Conservation (phyloP, 1,284 basidiomycete genomes). For the Ganoderma lucidum region DNA sequence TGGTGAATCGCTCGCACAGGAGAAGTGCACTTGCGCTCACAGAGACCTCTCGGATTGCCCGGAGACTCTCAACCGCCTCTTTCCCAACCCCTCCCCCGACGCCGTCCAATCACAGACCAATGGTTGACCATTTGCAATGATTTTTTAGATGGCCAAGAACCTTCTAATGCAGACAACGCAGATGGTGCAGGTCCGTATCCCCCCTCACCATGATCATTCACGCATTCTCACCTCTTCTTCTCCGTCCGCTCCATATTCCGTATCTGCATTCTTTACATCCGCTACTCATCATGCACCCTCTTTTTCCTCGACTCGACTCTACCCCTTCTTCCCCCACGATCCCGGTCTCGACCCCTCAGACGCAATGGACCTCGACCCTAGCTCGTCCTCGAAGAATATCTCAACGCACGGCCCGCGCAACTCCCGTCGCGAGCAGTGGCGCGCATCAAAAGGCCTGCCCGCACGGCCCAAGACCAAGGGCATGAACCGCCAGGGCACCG, state of each 20-base stretch:
- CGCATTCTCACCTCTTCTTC: slow-evolving; percentile 8
- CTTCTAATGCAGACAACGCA: slow-evolving; percentile 29
- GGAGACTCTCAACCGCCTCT: slow-evolving; percentile 35
- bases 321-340: too few species aligned
- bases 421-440: slow-evolving; percentile 78
- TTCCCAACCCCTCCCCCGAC: slow-evolving; percentile 24
- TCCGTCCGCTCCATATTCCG: not conserved
- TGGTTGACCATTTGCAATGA: slow-evolving; percentile 43
- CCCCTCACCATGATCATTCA: slow-evolving; percentile 12
- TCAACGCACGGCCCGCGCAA: slow-evolving; percentile 79
- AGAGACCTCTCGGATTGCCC: slow-evolving; percentile 8
- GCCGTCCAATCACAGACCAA: slow-evolving; percentile 9
- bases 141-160: slow-evolving; percentile 42
- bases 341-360: slow-evolving; percentile 45
- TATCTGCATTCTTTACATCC: not conserved
- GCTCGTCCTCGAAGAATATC: slow-evolving; percentile 49
- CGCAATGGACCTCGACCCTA: slow-evolving; percentile 60
- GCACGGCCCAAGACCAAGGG: slow-evolving; percentile 56
- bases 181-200: slow-evolving; percentile 46
- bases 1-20: not conserved
- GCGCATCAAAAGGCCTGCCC: slow-evolving; percentile 73
- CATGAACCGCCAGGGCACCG: slow-evolving; percentile 72
- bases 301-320: not conserved
- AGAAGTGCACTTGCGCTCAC: not conserved
- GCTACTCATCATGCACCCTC: not conserved